Evolutionary conservation across 163 green algal genomes (phyloP), one percentile per base, ranked within the genome.

Genomic region (Chlamydomonas reinhardtii): DNA sequence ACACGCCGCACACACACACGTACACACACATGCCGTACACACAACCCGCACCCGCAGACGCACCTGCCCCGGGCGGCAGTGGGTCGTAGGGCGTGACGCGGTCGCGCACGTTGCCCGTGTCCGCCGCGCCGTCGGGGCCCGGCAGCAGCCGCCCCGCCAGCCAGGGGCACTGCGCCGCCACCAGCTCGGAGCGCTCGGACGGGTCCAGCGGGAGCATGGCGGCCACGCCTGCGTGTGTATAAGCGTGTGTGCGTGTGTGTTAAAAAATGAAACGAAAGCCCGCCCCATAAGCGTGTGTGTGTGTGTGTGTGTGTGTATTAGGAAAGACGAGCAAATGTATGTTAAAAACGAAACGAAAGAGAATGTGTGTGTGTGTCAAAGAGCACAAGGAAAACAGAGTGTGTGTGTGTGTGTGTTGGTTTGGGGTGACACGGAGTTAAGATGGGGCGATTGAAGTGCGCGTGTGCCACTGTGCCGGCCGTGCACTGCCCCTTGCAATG

Each of bases 151-250:
- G 22, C 34, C 94, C 91, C 71, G 85, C 80, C 83, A 96, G 82
- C 93, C 94, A 97, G 1, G 94, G 95, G 22, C 89, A 91, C 64
- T 93, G 88, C 43, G 69, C 65, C 43, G 64, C 31, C 92, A 91
- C 95, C 65, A 95, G 75, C 14, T 68, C 72, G 39, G 77, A 54
- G 66, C 82, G 75, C n/a, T 94, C 87, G 34, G 84, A 76, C 2
- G 31, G 68, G n/a, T 37, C 74, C 11, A 43, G 29, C 43, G 52
- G 48, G 75, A 68, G 59, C 54, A 62, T 31, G 24, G n/a, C 73
- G 39, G 59, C 72, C n/a, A 83, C 37, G n/a, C 82, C 72, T 24
- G 79, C 2, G 61, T 59, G 76, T 75, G 48, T 72, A 2, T 54
- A 54, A 25, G 39, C 39, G 39, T 48, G 39, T 48, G 39, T 48